Conservation (phyloP, 148 eudicot genomes). For the Silene uniflora region DNA sequence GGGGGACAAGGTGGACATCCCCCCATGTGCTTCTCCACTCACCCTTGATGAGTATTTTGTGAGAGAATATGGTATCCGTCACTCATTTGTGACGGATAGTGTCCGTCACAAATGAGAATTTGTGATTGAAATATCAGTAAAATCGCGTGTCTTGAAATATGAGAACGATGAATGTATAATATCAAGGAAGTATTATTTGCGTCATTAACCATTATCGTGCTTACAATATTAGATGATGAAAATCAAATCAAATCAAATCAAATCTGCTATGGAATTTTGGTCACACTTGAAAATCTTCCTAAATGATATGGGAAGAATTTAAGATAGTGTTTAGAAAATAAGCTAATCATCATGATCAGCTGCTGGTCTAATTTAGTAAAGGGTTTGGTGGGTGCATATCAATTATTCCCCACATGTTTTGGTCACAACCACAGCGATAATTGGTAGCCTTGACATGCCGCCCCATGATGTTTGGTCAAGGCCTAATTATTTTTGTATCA, state of each 20-base stretch:
- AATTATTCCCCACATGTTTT: constrained; percentile 35
- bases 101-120: no score
- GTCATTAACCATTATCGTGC: no score
- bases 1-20: no score
- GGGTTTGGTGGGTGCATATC: constrained; percentile 9
- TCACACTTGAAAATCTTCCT: not conserved
- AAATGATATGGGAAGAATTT: constrained; percentile 21
- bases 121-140: no score
- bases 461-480: constrained; percentile 25
- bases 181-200: no score
- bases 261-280: not conserved
- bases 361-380: constrained; percentile 6
- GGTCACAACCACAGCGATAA: not conserved
- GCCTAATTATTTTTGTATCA: not conserved
- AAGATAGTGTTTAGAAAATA: constrained; percentile 21
- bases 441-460: constrained; percentile 13
- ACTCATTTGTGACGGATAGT: no score
- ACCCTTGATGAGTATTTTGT: no score
- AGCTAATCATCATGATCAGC: constrained; percentile 19
- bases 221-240: not conserved
- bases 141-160: no score
- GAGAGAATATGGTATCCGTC: no score
- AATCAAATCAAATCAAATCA: constrained; percentile 6
- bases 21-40: no score
- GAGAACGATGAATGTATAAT: no score